Evolutionary conservation across 2,329 filamentous ascomycete species (phyloP), one percentile per base, ranked within the genome.

Genomic region (Cephalotrichum gorgonifer): DNA sequence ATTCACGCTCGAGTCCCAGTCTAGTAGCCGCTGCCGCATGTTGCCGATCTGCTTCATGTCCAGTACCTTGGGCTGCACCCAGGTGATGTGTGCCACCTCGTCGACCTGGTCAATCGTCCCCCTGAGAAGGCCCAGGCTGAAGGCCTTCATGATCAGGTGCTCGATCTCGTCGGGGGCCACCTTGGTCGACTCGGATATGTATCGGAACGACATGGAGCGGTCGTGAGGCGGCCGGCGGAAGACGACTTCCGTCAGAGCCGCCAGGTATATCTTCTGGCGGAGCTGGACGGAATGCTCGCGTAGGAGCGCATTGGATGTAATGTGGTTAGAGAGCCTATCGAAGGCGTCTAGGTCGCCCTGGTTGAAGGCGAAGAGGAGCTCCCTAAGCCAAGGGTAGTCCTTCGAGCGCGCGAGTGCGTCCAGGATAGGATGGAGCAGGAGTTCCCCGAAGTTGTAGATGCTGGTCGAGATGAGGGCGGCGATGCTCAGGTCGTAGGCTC

Each of bases 401-500:
- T 85, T 83, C 58, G 83, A 80, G 60, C 75, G 75, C 23, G 64
- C 62, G 47, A 98, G 79, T 20, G 86, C 84, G 62, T 95, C 87
- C 54, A 98, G 83, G 62, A 98, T 95, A 3, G 93, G 93, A 65
- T 98, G 93, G 57, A 98, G 79, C 28, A 98, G 81, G n/a, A 98
- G 83, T 74, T 98, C 93, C 66, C 93, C 93, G 59, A 98, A 98
- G 74, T 98, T 98, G 80, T 98, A 97, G 71, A 97, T 98, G 60
- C 82, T 88, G 61, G 91, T 87, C 46, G 90, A 96, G 35, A 96
- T 86, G 8, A 98, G 78, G 9, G 93, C 93, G 26, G 93, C 89
- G 48, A 97, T 84, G 61, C 86, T 86, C 54, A 98, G 83, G 65
- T 96, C 89, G 70, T 95, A 95, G 42, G 93, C 93, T 58, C 91